Evolutionary conservation across 208 protist species (phyloP), one percentile per base, ranked within the genome.

Genomic region (Acanthamoeba triangularis): DNA sequence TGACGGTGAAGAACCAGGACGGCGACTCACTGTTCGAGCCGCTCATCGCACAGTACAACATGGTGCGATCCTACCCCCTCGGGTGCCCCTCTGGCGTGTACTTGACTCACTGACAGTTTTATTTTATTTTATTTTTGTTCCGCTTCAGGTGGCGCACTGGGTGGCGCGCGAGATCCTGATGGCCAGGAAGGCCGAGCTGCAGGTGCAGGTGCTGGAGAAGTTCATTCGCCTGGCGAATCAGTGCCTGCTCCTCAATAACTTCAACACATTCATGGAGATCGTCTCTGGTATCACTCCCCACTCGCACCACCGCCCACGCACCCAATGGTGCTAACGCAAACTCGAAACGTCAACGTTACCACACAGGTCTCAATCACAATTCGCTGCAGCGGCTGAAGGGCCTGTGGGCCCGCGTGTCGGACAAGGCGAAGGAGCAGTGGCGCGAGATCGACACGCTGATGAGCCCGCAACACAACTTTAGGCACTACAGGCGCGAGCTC

Each of bases 181-280:
- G 7, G 25, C 61, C 65, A 93, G 76, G 18, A 28, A 10, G 3
- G 16, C 30, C 6, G 11, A 5, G 7, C 0, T 37, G 37, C 87
- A 93, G 69, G 33, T 93, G 7, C 65, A 59, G 37, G 87, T 76
- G 14, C 25, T 93, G 10, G 87, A 93, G 65, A 93, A 93, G 87
- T 78, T 93, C 25, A 93, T 93, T 61, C 56, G 87, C 8, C 44
- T 93, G 59, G 87, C 87, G 0, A 6, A 20, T 13, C 65, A 78
- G 14, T 93, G 20, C 23, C 28, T 93, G 3, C n/a, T 25, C 1
- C 87, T 93, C 52, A 93, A 93, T 25, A 93, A 93, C 61, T 93
- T 93, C 59, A 93, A 93, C 61, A 37, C 87, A 8, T 93, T 93
- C 44, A 93, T 93, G 87, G 87, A 93, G n/a, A 56, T 93, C 65